These are phyloP conservation scores for Aspergillus quadricinctus DNA, from an alignment of 2,329 filamentous ascomycete species.

Conservation along the genomic window DNA sequence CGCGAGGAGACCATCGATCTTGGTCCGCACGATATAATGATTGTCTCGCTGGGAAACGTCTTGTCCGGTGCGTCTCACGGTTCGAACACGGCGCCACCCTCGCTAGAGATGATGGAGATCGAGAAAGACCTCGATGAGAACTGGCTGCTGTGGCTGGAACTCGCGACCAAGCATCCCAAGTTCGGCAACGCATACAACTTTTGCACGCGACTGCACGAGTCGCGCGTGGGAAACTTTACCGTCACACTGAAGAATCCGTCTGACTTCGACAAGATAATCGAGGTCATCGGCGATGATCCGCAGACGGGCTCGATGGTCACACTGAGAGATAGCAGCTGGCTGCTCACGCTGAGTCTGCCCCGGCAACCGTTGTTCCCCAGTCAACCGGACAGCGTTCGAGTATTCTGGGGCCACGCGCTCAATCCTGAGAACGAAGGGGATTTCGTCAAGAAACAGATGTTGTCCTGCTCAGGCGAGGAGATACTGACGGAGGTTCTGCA, in stretches of 20 bases:
- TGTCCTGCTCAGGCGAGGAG: constrained; percentile 38
- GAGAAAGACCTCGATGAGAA: constrained; percentile 33
- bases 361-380: constrained; percentile 40
- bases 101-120: constrained; percentile 19
- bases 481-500: constrained; percentile 37
- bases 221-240: constrained; percentile 40
- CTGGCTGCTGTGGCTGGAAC: constrained; percentile 41
- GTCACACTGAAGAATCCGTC: constrained; percentile 33
- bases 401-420: constrained; percentile 42
- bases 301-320: constrained; percentile 35
- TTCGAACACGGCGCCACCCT: constrained; percentile 27
- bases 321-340: constrained; percentile 39
- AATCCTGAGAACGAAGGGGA: constrained; percentile 34
- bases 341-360: constrained; percentile 39
- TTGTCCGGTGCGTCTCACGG: constrained; percentile 34
- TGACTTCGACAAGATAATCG: constrained; percentile 24
- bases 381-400: constrained; percentile 31
- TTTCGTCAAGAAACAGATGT: constrained; percentile 40
- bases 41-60: constrained; percentile 39
- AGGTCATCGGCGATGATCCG: constrained; percentile 29
- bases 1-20: constrained; percentile 19
- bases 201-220: constrained; percentile 32
- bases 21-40: constrained; percentile 32
- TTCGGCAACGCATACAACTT: constrained; percentile 43
- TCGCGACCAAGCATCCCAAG: constrained; percentile 31